Base-by-base conservation (phyloP, 2,329 filamentous ascomycete genomes). In the Arachnopeziza araneosa region DNA sequence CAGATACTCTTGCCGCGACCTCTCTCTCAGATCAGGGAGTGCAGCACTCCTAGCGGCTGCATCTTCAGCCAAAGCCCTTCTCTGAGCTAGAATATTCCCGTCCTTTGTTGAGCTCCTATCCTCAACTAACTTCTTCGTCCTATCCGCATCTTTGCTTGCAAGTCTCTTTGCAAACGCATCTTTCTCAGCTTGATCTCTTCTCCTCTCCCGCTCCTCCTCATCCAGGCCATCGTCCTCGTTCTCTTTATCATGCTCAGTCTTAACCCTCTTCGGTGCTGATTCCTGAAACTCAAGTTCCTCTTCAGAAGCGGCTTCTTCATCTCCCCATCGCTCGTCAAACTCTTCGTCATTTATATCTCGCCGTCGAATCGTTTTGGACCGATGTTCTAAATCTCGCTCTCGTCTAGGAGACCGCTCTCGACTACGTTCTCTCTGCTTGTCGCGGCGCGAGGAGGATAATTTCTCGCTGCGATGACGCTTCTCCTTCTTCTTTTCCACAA, bases 1-100 rank as follows among this genome's bases (percentile, higher is more conserved):
- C 30, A 99, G 80, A 71, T 99, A 99, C 66, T 95, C 88, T 71
- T 97, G 93, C 62, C 95, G 85, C 2, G 93, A 96, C 32, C 91
- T 84, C 70, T 95, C 80, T 50, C 95, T 83, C 21, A 97, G 75
- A 63, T 96, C 92, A 2, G 87, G 86, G 72, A 96, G 81, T n/a
- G 89, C 89, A 9, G 86, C 86, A 63, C 80, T 81, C 60, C 88
- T 81, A 7, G 88, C 84, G 48, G 83, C 81, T 3, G 86, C 80
- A 71, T 92, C 86, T 62, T 89, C 86, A 12, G 85, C 86, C 60
- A 90, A 73, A 1, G 82, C 80, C 62, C 86, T 78, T 54, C 87
- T 78, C 63, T 86, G 80, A 1, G 83, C 83, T 9, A 83, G 79
- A 19, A 83, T 81, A 53, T 77, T 77, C 55, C 83, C 79, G 60